Base-by-base conservation (phyloP, 2,329 filamentous ascomycete genomes). In the Calonectria ilicicola region DNA sequence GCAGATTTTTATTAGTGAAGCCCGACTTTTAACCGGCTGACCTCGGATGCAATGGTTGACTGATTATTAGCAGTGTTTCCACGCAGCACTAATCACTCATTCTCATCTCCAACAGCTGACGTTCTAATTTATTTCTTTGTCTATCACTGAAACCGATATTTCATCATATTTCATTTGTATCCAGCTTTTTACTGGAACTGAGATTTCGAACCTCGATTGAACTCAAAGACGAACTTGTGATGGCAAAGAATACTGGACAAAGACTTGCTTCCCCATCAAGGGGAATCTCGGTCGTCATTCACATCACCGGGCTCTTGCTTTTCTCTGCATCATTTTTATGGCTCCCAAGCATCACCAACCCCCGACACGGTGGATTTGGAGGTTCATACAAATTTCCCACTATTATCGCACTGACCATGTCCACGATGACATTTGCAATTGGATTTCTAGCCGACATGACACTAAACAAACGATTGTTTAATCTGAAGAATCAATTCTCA, bases 351-450 rank as follows among this genome's bases (percentile, higher is more conserved):
- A 64, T 65, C n/a, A 64, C 58, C 21, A 69, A 69, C 19, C 67
- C 67, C 23, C 47, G 47, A n/a, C 67, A 69, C 15, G 3, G 19
- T 26, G 67, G 67, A 15, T 46, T 69, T 35, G 67, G 67, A 8
- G 67, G 58, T n/a, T 64, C 67, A 6, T 69, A 32, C 58, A 42
- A 69, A 35, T 69, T 69, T 19, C 47, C 65, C 2, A 69, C 67
- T 2, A 44, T 69, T 17, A 69, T 69, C 35, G 46, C 44, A 1
- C 58, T 69, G 14, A 56, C 58, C 19, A 35, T 65, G 51, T 69
- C 67, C 14, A 38, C 58, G 10, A 46, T 19, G 17, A 69, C 67
- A 56, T 69, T 69, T n/a, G 46, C 10, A 26, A 1, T 56, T 26
- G 67, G 67, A 12, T 26, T 69, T 12, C 26, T 65, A 12, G 56